Evolutionary conservation across 176 grass and related monocot species (phyloP), one percentile per base, ranked within the genome.

Genomic region (Aegilops longissima): DNA sequence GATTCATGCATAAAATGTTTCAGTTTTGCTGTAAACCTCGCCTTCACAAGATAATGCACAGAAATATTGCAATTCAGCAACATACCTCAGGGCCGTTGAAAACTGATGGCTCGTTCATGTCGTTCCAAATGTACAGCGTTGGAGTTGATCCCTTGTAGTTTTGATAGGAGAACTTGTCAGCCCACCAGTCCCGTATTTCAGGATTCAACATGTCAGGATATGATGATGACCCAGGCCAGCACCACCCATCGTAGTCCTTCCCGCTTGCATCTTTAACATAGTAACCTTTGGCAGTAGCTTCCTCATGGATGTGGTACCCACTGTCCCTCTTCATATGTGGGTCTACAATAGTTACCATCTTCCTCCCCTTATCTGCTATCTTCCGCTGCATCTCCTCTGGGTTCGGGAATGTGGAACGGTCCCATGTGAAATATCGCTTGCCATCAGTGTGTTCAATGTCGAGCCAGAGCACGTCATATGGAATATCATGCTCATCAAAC

Each of bases 71-170:
- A 56, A 52, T 78, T 66, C 12, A 54, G 2, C 11, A 11, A 38
- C 76, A 87, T 92, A 95, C 96, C 96, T 98, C 96, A 59, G 96
- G 96, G 78, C 96, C 96, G 83, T 98, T 98, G 84, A 98, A 98
- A 85, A 98, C 96, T 5, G 96, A 98, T 54, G 96, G 96, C 27
- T 98, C 96, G 49, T 98, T 98, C 96, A 98, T 98, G 85, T 98
- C 96, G 76, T 95, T 98, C 96, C 96, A 98, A 80, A 88, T 98
- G 80, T 95, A 92, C 62, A 98, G 76, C 4, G 88, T 90, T 77
- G 96, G 88, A 9, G 93, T 98, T 56, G 96, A 98, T 62, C 96
- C 93, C 82, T 92, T 93, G 82, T 98, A 98, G 76, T 88, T 92
- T 83, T 92, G 73, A 18, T 87, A 89, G 47, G 90, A 89, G 56